Conservation (phyloP, 257 asterid species). For the Przewalskia tangutica region DNA sequence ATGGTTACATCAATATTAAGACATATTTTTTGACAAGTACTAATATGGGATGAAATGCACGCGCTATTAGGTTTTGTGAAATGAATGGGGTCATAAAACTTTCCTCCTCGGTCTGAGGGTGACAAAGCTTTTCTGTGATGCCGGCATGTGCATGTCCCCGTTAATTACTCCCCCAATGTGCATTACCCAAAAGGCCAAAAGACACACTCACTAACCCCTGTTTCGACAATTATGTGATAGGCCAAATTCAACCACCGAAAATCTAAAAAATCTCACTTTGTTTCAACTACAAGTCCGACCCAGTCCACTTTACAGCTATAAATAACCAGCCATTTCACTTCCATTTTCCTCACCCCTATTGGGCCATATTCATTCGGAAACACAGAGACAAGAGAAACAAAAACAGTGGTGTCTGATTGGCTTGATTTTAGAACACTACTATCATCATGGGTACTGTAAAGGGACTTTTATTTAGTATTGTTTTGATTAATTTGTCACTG, state of each 20-base stretch:
- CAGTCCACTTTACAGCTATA: not conserved
- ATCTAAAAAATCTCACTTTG: not conserved
- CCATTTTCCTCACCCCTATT: not conserved
- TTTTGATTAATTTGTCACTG: conserved; percentile 7
- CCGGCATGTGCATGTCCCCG: conserved; percentile 10
- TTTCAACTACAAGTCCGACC: not conserved
- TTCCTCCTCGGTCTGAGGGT: not conserved
- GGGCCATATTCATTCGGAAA: not conserved
- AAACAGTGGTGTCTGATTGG: not conserved
- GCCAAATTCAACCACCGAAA: not conserved
- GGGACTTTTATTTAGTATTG: not conserved
- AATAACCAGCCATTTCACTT: not conserved
- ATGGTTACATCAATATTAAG: too few species aligned
- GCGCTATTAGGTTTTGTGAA: not conserved
- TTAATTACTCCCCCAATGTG: conserved; percentile 3
- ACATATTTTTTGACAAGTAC: too few species aligned
- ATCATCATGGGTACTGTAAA: not conserved
- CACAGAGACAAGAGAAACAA: not conserved
- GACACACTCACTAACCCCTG: not conserved
- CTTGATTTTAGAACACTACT: not conserved
- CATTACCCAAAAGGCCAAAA: not conserved
- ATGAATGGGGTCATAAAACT: not conserved
- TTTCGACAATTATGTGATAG: not conserved
- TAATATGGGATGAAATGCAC: not conserved
- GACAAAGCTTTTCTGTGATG: not conserved